These are phyloP conservation scores for Chimonanthus praecox DNA, from an alignment of 164 flowering plant genomes.

Conservation along the genomic window DNA sequence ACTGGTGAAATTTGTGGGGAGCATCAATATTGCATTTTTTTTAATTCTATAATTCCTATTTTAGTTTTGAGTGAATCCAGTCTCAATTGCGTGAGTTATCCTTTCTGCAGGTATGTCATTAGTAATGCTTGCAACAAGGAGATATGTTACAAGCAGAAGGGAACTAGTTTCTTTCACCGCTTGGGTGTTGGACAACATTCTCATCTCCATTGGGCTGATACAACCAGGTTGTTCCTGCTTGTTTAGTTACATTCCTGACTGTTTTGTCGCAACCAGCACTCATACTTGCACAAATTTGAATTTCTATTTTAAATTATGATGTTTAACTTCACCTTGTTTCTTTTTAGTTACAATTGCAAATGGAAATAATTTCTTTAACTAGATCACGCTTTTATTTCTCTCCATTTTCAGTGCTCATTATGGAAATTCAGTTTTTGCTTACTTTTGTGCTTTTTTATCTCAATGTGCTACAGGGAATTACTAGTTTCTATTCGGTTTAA, in stretches of 20 bases:
- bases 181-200: slow-evolving; percentile 66
- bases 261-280: background rate
- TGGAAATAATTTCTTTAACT: background rate
- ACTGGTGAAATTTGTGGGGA: background rate
- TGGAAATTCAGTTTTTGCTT: background rate
- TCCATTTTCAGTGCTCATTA: background rate
- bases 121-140: slow-evolving; percentile 84
- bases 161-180: slow-evolving; percentile 48
- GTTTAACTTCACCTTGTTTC: background rate
- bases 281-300: background rate
- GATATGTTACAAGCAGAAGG: slow-evolving; percentile 80
- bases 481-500: slow-evolving; percentile 74
- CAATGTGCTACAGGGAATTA: slow-evolving; percentile 57
- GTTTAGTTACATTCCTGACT: slow-evolving; percentile 1
- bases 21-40: background rate
- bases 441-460: background rate
- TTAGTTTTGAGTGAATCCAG: background rate
- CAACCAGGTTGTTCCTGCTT: slow-evolving; percentile 43
- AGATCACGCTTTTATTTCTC: background rate
- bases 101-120: slow-evolving; percentile 69
- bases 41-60: background rate
- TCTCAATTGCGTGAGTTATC: background rate
- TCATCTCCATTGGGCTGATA: slow-evolving; percentile 81
- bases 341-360: background rate
- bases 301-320: background rate